phyloP scores from a whole-genome alignment of 108 stramenopile species.

The Cyclostephanos tholiformis region DNA sequence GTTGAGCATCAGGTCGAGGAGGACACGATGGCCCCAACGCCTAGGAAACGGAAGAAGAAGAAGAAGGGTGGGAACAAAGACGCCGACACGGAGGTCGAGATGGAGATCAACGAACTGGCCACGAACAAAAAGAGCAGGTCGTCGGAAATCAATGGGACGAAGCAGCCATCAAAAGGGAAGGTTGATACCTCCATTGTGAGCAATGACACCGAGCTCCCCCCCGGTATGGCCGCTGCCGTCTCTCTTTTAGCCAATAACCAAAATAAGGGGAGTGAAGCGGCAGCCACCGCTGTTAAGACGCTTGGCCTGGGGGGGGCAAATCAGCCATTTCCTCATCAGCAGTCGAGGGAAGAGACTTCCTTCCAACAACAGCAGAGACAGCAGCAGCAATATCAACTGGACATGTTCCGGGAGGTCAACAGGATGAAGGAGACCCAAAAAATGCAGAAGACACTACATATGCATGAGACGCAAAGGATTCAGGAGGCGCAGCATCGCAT shows the following conservation, averaged over 20 bases:
- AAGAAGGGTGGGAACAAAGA: conserved; percentile 12
- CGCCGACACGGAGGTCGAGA: conserved; percentile 3
- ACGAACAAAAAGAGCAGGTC: neutral
- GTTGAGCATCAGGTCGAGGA: neutral
- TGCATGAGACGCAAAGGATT: conserved; percentile 37
- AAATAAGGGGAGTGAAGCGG: neutral
- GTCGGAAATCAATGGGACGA: conserved; percentile 3
- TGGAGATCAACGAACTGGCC: neutral
- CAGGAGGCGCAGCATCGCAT: conserved; percentile 38
- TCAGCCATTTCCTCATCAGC: neutral
- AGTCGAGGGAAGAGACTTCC: conserved; percentile 4
- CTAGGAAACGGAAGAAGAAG: conserved; percentile 9
- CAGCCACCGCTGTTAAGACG: neutral
- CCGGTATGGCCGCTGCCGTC: conserved; percentile 10
- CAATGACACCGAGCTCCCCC: conserved; percentile 13
- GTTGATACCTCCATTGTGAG: conserved; percentile 8
- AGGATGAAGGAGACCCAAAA: conserved; percentile 7
- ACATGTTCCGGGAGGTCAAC: conserved; percentile 11
- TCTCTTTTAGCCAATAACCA: neutral
- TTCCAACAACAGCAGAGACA: conserved; percentile 30
- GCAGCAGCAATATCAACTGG: conserved; percentile 29
- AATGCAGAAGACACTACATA: conserved; percentile 12
- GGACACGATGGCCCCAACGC: neutral
- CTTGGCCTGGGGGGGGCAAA: neutral
- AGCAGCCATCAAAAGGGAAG: conserved; percentile 18